phyloP scores from a whole-genome alignment of 805 yeast species.

The Pichia deserticola region DNA sequence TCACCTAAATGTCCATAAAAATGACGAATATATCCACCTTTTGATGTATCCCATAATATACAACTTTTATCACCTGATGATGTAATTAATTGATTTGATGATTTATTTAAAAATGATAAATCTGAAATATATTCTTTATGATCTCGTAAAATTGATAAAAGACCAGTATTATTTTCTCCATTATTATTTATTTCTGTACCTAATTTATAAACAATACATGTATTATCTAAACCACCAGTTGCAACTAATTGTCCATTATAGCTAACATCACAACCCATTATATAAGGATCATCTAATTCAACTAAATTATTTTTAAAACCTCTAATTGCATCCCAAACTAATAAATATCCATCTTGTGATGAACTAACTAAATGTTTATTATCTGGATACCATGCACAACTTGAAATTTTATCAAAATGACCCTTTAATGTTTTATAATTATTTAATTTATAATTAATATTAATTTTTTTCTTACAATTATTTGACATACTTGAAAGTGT shows the following conservation, averaged over 20 bases:
- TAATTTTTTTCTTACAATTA: constrained; percentile 15
- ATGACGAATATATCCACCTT: constrained; percentile 45
- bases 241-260: constrained; percentile 64
- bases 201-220: constrained; percentile 60
- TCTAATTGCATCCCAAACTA: constrained; percentile 74
- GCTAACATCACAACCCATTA: constrained; percentile 64
- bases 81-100: constrained; percentile 47
- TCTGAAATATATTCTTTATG: constrained; percentile 80
- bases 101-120: constrained; percentile 53
- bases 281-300: constrained; percentile 71
- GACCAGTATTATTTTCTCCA: constrained; percentile 14
- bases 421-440: constrained; percentile 39
- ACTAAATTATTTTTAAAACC: constrained; percentile 68
- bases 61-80: constrained; percentile 80
- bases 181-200: constrained; percentile 7
- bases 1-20: constrained; percentile 69
- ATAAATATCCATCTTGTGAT: constrained; percentile 79
- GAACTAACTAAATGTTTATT: constrained; percentile 59
- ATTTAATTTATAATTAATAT: constrained; percentile 9
- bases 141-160: constrained; percentile 58
- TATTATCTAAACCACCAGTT: constrained; percentile 76
- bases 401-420: constrained; percentile 68
- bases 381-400: constrained; percentile 62
- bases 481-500: constrained; percentile 19
- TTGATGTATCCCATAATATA: constrained; percentile 69